A percentile compares a stretch with the other conserved stretches of the same genome.
Conservation (phyloP, 2,329 filamentous ascomycete genomes). For the Apiospora rasikravindrae region DNA sequence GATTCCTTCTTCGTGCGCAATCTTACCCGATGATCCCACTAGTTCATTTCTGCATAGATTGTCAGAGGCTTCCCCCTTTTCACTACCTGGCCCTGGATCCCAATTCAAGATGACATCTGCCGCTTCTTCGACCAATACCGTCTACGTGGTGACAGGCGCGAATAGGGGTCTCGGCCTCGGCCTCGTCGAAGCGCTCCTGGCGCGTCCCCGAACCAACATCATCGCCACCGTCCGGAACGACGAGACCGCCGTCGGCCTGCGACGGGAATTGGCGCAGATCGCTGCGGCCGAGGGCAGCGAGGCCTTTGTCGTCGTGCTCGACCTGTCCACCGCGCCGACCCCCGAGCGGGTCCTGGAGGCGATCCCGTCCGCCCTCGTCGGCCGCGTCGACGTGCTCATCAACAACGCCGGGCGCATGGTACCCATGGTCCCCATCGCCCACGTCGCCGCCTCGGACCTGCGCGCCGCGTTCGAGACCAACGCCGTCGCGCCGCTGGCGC, state of each 20-base stretch:
- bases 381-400: conserved; percentile 55
- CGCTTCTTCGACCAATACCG: conserved; percentile 29
- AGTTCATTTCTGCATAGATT: background rate
- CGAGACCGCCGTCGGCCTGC: conserved; percentile 17
- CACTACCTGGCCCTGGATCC: background rate
- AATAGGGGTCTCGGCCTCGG: conserved; percentile 49
- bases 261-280: background rate
- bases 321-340: conserved; percentile 37
- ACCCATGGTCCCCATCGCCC: conserved; percentile 35
- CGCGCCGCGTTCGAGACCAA: conserved; percentile 50
- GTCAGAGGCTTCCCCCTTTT: background rate
- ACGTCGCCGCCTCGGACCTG: conserved; percentile 41
- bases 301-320: conserved; percentile 45
- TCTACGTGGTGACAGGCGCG: conserved; percentile 46
- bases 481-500: conserved; percentile 43
- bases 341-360: conserved; percentile 36
- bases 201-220: conserved; percentile 59
- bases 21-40: background rate
- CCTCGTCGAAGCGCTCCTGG: conserved; percentile 43
- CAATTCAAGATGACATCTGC: background rate
- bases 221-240: conserved; percentile 44
- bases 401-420: conserved; percentile 53
- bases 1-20: background rate
- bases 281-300: conserved; percentile 34
- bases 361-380: conserved; percentile 37